Percentiles rank a stretch among this genome's conserved stretches.
Evolutionary conservation across 768 basidiomycete species (phyloP).

Genomic region (Myochromella boudieri): DNA sequence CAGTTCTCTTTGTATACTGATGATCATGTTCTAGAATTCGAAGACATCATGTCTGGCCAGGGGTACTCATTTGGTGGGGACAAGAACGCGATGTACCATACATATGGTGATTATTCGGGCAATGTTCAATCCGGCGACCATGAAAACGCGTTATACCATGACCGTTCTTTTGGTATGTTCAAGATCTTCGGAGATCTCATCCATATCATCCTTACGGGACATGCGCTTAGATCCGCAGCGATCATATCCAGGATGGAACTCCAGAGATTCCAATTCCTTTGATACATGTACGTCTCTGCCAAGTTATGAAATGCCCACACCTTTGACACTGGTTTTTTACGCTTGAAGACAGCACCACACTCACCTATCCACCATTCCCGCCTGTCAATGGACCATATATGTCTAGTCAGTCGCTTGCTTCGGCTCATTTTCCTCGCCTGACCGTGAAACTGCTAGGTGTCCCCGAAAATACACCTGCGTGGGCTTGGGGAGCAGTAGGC

Average conservation of each 20-base stretch:
- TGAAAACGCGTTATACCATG: neutral
- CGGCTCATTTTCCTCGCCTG: neutral
- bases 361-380: neutral
- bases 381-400: constrained; percentile 1
- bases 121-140: neutral
- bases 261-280: constrained; percentile 1
- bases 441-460: too few species aligned
- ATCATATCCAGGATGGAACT: constrained; percentile 4
- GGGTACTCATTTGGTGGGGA: constrained; percentile 5
- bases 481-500: constrained; percentile 8
- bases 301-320: neutral
- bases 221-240: neutral
- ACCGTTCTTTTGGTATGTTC: neutral
- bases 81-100: constrained; percentile 2
- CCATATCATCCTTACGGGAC: neutral
- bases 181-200: too few species aligned
- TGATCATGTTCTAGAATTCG: constrained; percentile 7
- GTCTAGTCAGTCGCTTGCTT: constrained; percentile 3
- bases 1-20: neutral
- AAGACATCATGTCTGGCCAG: constrained; percentile 12
- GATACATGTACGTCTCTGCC: constrained; percentile 9
- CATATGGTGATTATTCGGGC: constrained; percentile 4
- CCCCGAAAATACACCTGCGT: too few species aligned
- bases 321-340: too few species aligned
- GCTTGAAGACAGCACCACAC: constrained; percentile 2